Conservation (phyloP, 2,329 filamentous ascomycete species). For the Stromatinia cepivora region DNA sequence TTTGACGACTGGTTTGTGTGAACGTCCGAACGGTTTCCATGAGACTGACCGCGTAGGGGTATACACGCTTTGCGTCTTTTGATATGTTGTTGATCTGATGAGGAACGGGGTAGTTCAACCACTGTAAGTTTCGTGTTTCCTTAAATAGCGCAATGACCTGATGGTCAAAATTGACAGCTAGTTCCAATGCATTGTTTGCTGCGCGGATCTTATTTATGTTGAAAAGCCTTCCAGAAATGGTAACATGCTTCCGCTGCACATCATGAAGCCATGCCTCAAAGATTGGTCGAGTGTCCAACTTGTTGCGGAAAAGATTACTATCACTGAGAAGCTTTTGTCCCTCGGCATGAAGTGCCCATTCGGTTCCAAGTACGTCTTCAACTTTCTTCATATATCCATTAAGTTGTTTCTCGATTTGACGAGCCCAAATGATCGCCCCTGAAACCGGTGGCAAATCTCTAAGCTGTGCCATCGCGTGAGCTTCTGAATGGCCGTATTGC, state of each 20-base stretch:
- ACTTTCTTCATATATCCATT: slow-evolving; percentile 98
- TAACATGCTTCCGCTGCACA: slow-evolving; percentile 82
- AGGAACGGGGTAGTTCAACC: slow-evolving; percentile 92
- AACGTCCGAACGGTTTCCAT: slow-evolving; percentile 99
- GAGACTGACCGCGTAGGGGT: slow-evolving; percentile 93
- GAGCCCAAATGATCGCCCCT: slow-evolving; percentile 95
- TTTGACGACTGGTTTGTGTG: slow-evolving; percentile 81
- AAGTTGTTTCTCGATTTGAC: slow-evolving; percentile 94
- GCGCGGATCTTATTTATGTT: slow-evolving; percentile 84
- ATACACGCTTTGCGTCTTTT: slow-evolving; percentile 98
- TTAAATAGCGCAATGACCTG: slow-evolving; percentile 99
- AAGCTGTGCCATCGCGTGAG: slow-evolving; percentile 96
- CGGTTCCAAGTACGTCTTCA: slow-evolving; percentile 92
- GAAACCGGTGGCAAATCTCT: slow-evolving; percentile 94
- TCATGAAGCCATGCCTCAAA: slow-evolving; percentile 96
- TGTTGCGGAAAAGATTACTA: slow-evolving; percentile 91
- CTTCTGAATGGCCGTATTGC: slow-evolving; percentile 97
- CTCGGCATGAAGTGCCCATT: slow-evolving; percentile 93
- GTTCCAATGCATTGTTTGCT: slow-evolving; percentile 84
- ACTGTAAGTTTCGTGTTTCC: slow-evolving; percentile 92
- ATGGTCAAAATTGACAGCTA: slow-evolving; percentile 93
- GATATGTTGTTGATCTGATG: slow-evolving; percentile 94
- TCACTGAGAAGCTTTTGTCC: slow-evolving; percentile 92
- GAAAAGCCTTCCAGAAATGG: slow-evolving; percentile 90
- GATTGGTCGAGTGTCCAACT: slow-evolving; percentile 89